Evolutionary conservation across 2,329 filamentous ascomycete species (phyloP), one percentile per base, ranked within the genome.

Genomic region (Capronia americana): DNA sequence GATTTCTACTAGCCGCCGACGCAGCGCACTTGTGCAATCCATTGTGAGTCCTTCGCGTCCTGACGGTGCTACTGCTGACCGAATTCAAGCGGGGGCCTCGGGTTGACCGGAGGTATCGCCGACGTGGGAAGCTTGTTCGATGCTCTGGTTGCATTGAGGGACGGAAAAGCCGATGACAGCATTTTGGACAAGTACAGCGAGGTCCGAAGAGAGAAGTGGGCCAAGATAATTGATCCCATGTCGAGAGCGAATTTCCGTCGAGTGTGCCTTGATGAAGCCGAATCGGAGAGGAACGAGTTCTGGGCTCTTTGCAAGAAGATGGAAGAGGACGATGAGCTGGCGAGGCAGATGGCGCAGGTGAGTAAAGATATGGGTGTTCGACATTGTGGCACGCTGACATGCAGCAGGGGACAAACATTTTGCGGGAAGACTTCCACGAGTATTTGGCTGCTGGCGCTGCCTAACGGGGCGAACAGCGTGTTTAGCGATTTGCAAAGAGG

Each of bases 111-210:
- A 4, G 87, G 87, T 0, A 86, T 90, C 61, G 85, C 86, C 14
- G 87, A 89, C 69, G 82, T 88, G 2, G 87, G 85, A 14, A 86
- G 86, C 0, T 79, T 90, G 5, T 86, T 82, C 67, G 86, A 90
- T 71, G 87, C 86, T 70, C 79, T 89, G 11, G 73, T 76, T n/a
- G 81, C 79, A 1, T 79, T 82, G 30, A 75, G 80, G 61, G 73
- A 76, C 2, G 77, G 76, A 3, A 70, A 76, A 11, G 76, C 77
- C 4, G 77, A 79, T 64, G 77, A 80, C 4, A 70, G 64, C 23
- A 83, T 83, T 55, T 74, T 83, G 20, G 78, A 82, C 70, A 78
- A 76, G 57, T 83, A 83, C 65, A 76, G 75, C 41, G 76, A 79
- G 32, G 71, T 80, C 1, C 75, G 81, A 1, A 73, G 76, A 30